A percentile compares a stretch with the other conserved stretches of the same genome.
These are phyloP conservation scores for Trichoderma simmonsii DNA, from an alignment of 2,329 filamentous ascomycete species.

Conservation along the genomic window DNA sequence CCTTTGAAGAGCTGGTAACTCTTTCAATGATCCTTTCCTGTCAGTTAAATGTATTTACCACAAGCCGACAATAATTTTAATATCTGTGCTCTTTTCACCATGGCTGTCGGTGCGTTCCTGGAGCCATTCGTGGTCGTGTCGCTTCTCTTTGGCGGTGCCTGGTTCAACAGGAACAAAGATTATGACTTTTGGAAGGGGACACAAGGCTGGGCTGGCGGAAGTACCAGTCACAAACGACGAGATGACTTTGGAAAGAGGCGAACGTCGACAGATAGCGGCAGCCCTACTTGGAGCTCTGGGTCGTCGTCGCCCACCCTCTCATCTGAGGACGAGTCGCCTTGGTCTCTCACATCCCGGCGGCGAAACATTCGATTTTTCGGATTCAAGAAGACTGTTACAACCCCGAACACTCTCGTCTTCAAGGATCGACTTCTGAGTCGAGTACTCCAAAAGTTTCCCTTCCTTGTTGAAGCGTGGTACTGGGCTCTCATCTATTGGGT, in stretches of 20 bases:
- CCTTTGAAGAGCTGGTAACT: background rate
- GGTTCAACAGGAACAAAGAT: conserved; percentile 42
- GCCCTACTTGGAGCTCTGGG: conserved; percentile 27
- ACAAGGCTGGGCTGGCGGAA: conserved; percentile 22
- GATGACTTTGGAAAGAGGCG: conserved; percentile 30
- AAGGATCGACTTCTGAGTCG: conserved; percentile 39
- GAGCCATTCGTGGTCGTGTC: conserved; percentile 43
- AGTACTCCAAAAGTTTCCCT: conserved; percentile 64
- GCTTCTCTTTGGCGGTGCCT: conserved; percentile 44
- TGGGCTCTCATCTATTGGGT: conserved; percentile 78
- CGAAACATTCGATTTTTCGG: conserved; percentile 35
- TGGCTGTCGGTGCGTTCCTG: conserved; percentile 41
- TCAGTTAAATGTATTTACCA: conserved; percentile 7
- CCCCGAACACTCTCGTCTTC: conserved; percentile 34
- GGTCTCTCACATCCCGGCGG: conserved; percentile 26
- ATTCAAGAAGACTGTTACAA: conserved; percentile 30
- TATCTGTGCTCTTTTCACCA: conserved; percentile 22
- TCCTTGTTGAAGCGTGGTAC: conserved; percentile 73
- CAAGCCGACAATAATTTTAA: conserved; percentile 12
- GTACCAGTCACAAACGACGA: conserved; percentile 27
- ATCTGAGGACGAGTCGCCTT: conserved; percentile 27
- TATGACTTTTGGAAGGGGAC: conserved; percentile 30
- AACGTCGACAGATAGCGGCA: conserved; percentile 27
- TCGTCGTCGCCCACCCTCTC: conserved; percentile 28
- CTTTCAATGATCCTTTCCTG: background rate